Conservation (phyloP, 352 stramenopile species). For the Globisporangium acanthophoron region DNA sequence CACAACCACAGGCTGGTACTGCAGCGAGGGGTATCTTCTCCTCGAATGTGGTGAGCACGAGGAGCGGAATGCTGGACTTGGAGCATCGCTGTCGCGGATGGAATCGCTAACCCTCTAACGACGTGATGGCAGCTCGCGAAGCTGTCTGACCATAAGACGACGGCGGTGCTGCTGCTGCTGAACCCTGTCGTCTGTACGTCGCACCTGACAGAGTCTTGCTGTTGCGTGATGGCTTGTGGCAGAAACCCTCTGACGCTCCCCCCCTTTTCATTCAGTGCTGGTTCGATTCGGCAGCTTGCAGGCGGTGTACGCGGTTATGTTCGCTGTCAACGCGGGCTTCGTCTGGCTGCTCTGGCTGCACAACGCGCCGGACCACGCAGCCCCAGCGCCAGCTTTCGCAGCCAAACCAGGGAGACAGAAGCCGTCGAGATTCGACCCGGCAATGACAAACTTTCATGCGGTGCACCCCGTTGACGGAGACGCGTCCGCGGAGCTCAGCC, state of each 20-base stretch:
- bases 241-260: not conserved
- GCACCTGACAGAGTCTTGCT: not conserved
- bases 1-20: not conserved
- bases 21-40: not conserved
- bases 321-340: constrained; percentile 35
- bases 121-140: constrained; percentile 4
- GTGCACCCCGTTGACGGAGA: not conserved
- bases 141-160: constrained; percentile 15
- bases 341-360: constrained; percentile 45
- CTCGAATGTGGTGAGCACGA: not conserved
- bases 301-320: constrained; percentile 15
- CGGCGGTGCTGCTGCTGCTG: constrained; percentile 25
- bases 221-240: not conserved
- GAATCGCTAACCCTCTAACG: too few relatives aligned
- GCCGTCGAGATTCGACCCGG: constrained; percentile 2
- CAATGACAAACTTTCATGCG: not conserved
- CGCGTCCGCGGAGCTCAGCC: constrained; percentile 1
- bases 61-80: not conserved
- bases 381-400: not conserved
- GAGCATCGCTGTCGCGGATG: not conserved
- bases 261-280: constrained; percentile 22
- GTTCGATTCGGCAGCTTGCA: constrained; percentile 34
- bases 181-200: constrained; percentile 37
- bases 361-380: not conserved
- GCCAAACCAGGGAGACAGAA: not conserved